A percentile compares a stretch with the other conserved stretches of the same genome.
These are phyloP conservation scores for Vitis rotundifolia DNA, from an alignment of 164 flowering plant species.

Conservation along the genomic window DNA sequence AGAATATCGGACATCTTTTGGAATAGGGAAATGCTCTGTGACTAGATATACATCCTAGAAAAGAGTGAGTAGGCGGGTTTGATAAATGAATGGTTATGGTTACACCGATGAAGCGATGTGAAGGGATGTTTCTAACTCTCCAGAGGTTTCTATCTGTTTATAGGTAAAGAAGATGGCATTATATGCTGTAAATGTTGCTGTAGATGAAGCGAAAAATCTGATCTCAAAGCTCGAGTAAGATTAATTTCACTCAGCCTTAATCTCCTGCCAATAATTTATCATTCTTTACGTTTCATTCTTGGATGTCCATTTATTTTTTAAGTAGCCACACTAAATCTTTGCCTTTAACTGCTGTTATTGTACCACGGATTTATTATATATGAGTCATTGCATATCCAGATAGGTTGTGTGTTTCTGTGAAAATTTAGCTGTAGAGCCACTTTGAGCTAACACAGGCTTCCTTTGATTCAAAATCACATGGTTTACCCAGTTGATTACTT, in stretches of 20 bases:
- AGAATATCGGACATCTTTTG: too few relatives aligned
- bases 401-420: too few relatives aligned
- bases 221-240: conserved; percentile 23
- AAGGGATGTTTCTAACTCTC: not conserved
- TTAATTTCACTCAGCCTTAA: not conserved
- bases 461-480: too few relatives aligned
- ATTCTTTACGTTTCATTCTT: not conserved
- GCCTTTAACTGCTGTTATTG: too few relatives aligned
- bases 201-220: conserved; percentile 31
- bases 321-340: too few relatives aligned
- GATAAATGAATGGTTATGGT: not conserved
- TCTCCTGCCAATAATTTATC: not conserved
- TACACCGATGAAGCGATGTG: not conserved
- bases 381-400: too few relatives aligned
- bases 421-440: too few relatives aligned
- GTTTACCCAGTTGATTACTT: too few relatives aligned
- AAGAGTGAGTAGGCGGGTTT: not conserved
- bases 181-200: conserved; percentile 43
- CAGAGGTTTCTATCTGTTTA: conserved; percentile 5
- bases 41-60: too few relatives aligned
- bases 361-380: too few relatives aligned
- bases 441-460: too few relatives aligned
- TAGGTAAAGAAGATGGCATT: conserved; percentile 55
- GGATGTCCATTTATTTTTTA: not conserved
- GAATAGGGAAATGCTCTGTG: too few relatives aligned